Base-by-base conservation (phyloP, 2,329 filamentous ascomycete species). In the Colletotrichum cordylinicola region DNA sequence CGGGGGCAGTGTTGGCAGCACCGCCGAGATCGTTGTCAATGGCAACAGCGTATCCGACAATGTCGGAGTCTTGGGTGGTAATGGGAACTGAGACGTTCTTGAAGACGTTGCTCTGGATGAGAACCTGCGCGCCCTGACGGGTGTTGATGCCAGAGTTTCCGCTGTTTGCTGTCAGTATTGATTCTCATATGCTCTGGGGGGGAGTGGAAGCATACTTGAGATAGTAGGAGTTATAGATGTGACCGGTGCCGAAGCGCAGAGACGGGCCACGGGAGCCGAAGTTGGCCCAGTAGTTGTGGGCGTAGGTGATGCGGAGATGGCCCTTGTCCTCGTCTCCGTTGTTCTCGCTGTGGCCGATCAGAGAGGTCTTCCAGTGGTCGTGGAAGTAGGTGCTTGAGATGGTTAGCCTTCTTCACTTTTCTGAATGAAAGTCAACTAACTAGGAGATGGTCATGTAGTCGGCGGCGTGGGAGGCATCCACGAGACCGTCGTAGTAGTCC, bases 241-340 rank as follows among this genome's bases (percentile, higher is more conserved):
- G 91, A 6, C 86, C 91, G 8, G 90, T 93, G 8, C 91, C 92
- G 82, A 93, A 93, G 75, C 91, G 90, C 79, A 92, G 81, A 4
- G 88, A 90, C 0, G 92, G 92, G 0, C 84, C 85, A 70, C 91
- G 91, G 16, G 89, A 91, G 85, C 92, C 90, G 77, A 93, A 83
- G 83, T 93, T 92, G 75, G 83, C 79, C 85, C 87, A 93, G 85
- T 90, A 86, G 87, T 93, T 93, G 84, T 92, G 89, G 82, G 87
- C 86, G 80, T 91, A 91, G 29, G 91, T 93, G 27, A 93, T 85
- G 77, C 85, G 88, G 18, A 93, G 84, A 78, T 90, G 87, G 73
- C 91, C 91, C 3, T 81, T 89, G 80, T 93, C 91, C 78, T 93
- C 90, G 37, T 81, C 85, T 8, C 79, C 84, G 82, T 93, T 93